Conservation (phyloP, 805 yeast species). For the Zygotorulaspora florentina region DNA sequence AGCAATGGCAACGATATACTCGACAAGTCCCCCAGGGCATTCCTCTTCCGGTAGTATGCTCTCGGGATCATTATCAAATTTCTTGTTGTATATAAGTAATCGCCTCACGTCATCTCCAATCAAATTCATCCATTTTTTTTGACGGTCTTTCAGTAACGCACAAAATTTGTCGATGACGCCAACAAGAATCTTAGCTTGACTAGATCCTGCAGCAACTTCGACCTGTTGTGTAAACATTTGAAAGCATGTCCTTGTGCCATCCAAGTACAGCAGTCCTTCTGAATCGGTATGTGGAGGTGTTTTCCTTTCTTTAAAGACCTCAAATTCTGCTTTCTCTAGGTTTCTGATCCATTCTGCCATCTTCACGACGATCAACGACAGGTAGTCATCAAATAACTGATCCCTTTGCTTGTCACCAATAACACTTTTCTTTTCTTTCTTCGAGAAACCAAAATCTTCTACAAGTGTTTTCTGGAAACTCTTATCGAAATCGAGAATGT, state of each 20-base stretch:
- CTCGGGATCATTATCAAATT: slow-evolving; percentile 33
- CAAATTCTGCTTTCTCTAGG: slow-evolving; percentile 61
- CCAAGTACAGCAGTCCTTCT: slow-evolving; percentile 60
- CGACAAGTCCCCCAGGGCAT: slow-evolving; percentile 72
- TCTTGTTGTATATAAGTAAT: slow-evolving; percentile 34
- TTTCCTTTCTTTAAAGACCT: slow-evolving; percentile 57
- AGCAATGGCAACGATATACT: slow-evolving; percentile 76
- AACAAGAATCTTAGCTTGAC: slow-evolving; percentile 71
- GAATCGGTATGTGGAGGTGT: slow-evolving; percentile 72
- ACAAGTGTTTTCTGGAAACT: slow-evolving; percentile 55
- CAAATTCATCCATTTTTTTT: slow-evolving; percentile 54
- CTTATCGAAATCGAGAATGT: slow-evolving; percentile 72
- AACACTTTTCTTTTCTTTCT: slow-evolving; percentile 47
- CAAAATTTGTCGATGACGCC: slow-evolving; percentile 76
- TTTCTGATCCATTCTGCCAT: slow-evolving; percentile 83
- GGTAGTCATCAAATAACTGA: slow-evolving; percentile 69
- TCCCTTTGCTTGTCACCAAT: slow-evolving; percentile 71
- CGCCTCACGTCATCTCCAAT: slow-evolving; percentile 51
- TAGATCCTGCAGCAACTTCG: slow-evolving; percentile 80
- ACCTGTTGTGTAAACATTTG: slow-evolving; percentile 86
- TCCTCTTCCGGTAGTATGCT: slow-evolving; percentile 38
- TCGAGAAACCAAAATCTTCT: slow-evolving; percentile 46
- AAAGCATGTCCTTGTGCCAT: slow-evolving; percentile 74
- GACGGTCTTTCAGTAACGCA: slow-evolving; percentile 54
- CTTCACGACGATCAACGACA: slow-evolving; percentile 63